A percentile compares a stretch with the other conserved stretches of the same genome.
Evolutionary conservation across 495 filamentous ascomycete species (phyloP).

Genomic region (Penicillium desertorum): DNA sequence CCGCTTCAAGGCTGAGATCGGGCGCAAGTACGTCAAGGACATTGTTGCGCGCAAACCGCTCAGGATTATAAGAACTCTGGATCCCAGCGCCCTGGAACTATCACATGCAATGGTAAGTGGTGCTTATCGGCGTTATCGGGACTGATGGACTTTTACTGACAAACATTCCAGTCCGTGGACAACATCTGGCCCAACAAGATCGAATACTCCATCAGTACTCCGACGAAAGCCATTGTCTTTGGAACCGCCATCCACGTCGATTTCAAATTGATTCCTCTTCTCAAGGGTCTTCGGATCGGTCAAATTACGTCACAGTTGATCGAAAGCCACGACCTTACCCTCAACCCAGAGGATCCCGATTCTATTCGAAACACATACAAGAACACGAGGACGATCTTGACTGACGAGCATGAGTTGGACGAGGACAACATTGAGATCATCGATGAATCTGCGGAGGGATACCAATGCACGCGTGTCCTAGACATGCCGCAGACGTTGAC

Average conservation of each 20-base stretch:
- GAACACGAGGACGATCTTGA: conserved; percentile 59
- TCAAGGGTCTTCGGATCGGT: conserved; percentile 83
- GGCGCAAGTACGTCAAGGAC: conserved; percentile 78
- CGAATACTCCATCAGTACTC: conserved; percentile 84
- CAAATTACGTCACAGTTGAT: conserved; percentile 70
- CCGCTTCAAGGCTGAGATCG: conserved; percentile 82
- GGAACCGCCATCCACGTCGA: conserved; percentile 78
- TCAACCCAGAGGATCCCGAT: conserved; percentile 50
- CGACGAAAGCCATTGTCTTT: conserved; percentile 87
- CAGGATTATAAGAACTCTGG: conserved; percentile 82
- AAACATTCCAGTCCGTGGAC: conserved; percentile 62
- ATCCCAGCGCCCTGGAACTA: conserved; percentile 76
- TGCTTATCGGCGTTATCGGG: not conserved
- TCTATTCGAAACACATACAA: conserved; percentile 57
- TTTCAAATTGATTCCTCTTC: conserved; percentile 75
- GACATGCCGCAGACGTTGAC: conserved; percentile 74
- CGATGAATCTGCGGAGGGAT: conserved; percentile 75
- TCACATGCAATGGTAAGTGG: conserved; percentile 73
- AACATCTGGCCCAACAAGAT: conserved; percentile 96
- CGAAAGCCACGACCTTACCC: conserved; percentile 72
- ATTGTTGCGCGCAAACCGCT: conserved; percentile 75
- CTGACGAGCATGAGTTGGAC: conserved; percentile 60
- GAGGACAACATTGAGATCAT: conserved; percentile 65
- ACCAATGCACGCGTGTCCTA: conserved; percentile 66
- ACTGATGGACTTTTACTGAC: conserved; percentile 14